Percentiles rank a stretch among this genome's conserved stretches.
phyloP scores from a whole-genome alignment of 2,329 filamentous ascomycete species.

The Endoconidiophora laricicola region DNA sequence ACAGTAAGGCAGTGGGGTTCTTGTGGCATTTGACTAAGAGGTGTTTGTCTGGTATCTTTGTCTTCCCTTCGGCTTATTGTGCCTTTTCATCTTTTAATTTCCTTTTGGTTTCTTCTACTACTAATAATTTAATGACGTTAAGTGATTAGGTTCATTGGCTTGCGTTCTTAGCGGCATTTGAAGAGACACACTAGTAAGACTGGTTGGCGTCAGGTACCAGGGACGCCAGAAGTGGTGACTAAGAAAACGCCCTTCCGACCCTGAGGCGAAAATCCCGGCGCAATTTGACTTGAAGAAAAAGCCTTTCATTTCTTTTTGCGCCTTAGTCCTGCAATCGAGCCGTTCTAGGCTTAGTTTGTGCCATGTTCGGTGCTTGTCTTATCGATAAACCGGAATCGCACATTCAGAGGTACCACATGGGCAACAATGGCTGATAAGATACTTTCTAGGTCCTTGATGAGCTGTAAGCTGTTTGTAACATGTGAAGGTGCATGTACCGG shows the following conservation, averaged over 20 bases:
- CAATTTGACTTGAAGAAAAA: background rate
- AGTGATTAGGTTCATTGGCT: too few relatives aligned
- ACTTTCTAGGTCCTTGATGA: background rate
- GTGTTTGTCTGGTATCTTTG: too few relatives aligned
- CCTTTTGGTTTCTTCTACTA: background rate
- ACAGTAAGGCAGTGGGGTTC: too few relatives aligned
- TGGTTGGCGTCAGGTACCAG: conserved; percentile 5
- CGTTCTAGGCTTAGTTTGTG: too few relatives aligned
- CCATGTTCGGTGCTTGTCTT: too few relatives aligned
- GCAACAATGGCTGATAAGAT: background rate
- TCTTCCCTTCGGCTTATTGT: background rate
- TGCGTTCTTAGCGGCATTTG: background rate
- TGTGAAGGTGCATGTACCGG: too few relatives aligned
- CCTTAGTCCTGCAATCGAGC: too few relatives aligned
- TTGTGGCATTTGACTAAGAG: too few relatives aligned
- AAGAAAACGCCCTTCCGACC: background rate
- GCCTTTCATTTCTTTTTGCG: too few relatives aligned
- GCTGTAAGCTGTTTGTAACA: too few relatives aligned
- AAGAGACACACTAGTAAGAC: background rate
- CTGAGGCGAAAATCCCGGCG: background rate
- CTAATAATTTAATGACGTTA: too few relatives aligned
- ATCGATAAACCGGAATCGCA: too few relatives aligned
- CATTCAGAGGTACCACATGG: background rate
- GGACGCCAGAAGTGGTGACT: background rate
- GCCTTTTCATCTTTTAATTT: background rate